Conservation (phyloP, 2,329 filamentous ascomycete genomes). For the Diaporthe destruens region DNA sequence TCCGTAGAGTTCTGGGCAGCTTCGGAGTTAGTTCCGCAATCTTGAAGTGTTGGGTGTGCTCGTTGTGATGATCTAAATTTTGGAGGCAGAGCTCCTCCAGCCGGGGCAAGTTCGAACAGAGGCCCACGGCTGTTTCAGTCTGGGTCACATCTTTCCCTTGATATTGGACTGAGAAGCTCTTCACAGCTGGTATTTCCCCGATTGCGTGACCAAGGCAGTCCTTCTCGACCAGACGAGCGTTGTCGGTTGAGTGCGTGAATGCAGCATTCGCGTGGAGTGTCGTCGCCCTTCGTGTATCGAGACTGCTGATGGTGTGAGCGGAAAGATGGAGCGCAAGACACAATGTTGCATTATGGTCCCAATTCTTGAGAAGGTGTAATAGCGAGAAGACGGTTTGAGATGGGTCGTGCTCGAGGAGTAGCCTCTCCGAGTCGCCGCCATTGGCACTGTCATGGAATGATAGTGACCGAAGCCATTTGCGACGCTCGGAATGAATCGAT, state of each 20-base stretch:
- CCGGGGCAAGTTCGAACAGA: background rate
- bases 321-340: background rate
- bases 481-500: background rate
- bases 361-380: background rate
- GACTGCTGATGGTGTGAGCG: background rate
- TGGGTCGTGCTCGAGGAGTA: background rate
- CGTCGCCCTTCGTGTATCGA: background rate
- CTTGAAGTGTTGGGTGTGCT: background rate
- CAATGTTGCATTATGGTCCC: background rate
- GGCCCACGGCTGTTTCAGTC: background rate
- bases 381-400: background rate
- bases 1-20: background rate
- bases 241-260: background rate
- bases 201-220: background rate
- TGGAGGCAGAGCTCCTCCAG: conserved; percentile 8
- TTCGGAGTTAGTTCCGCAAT: background rate
- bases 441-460: background rate
- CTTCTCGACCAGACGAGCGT: too few relatives aligned
- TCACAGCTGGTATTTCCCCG: background rate
- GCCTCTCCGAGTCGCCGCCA: background rate
- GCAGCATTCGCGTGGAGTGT: background rate
- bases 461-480: background rate
- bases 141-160: background rate
- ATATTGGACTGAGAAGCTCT: background rate
- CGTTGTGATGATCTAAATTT: background rate